Evolutionary conservation across 2,329 filamentous ascomycete species (phyloP).

Genomic region (Thyridium curvatum): DNA sequence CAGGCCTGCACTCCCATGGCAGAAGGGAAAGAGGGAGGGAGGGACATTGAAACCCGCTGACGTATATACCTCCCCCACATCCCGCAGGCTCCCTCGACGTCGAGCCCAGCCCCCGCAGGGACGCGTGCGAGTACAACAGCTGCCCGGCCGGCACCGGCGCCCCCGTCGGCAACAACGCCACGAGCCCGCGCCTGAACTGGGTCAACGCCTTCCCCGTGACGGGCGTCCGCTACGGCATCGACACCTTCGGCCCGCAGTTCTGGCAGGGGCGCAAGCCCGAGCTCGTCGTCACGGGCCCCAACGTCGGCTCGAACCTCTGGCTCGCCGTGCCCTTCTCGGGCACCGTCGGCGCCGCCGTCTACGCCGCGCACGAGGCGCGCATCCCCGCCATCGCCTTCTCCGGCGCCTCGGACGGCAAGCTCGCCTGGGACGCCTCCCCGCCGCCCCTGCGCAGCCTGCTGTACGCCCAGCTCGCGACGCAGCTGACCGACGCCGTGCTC

Average conservation of each 20-base stretch:
- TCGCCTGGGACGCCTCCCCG: constrained; percentile 48
- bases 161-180: constrained; percentile 49
- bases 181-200: constrained; percentile 57
- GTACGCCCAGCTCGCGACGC: constrained; percentile 56
- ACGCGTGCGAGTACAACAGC: constrained; percentile 54
- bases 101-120: constrained; percentile 37
- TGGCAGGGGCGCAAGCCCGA: constrained; percentile 50
- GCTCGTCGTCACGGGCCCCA: constrained; percentile 60
- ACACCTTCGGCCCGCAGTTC: constrained; percentile 44
- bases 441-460: constrained; percentile 49
- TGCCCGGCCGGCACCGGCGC: constrained; percentile 49
- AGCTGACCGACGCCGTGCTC: constrained; percentile 31
- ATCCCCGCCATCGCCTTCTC: constrained; percentile 66
- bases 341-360: constrained; percentile 59
- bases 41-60: no score
- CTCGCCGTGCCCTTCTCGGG: constrained; percentile 53
- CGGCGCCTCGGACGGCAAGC: constrained; percentile 41
- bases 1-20: not conserved
- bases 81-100: constrained; percentile 43
- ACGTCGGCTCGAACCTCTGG: constrained; percentile 53
- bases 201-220: constrained; percentile 67
- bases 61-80: not conserved
- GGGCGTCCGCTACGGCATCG: constrained; percentile 55
- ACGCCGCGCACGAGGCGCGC: constrained; percentile 45
- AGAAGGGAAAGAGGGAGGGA: no score